phyloP scores from a whole-genome alignment of 2,329 filamentous ascomycete genomes.

The Aspergillus hiratsukae region DNA sequence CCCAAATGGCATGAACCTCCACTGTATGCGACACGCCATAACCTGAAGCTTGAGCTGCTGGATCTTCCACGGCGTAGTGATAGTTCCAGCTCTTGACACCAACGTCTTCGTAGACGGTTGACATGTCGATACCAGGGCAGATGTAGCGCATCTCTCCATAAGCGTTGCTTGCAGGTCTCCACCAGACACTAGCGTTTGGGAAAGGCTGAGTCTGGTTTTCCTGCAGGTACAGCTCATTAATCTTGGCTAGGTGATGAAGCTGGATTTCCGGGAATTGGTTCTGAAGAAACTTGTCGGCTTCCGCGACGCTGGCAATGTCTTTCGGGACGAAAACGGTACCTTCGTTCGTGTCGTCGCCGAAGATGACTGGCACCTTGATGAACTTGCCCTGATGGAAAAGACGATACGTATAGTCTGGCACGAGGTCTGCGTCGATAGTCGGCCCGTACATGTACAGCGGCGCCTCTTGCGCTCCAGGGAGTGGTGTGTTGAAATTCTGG shows the following conservation, averaged over 20 bases:
- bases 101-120: conserved; percentile 35
- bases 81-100: conserved; percentile 58
- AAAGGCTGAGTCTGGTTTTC: conserved; percentile 42
- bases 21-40: conserved; percentile 63
- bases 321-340: conserved; percentile 59
- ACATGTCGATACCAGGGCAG: conserved; percentile 58
- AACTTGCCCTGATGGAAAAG: conserved; percentile 48
- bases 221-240: conserved; percentile 56
- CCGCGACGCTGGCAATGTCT: conserved; percentile 42
- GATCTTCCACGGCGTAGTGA: conserved; percentile 63
- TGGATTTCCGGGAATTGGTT: conserved; percentile 57
- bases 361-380: conserved; percentile 51
- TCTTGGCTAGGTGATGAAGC: conserved; percentile 44
- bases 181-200: conserved; percentile 50
- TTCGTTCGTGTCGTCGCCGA: conserved; percentile 60
- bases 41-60: conserved; percentile 48
- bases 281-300: conserved; percentile 54
- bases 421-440: conserved; percentile 48
- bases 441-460: conserved; percentile 52
- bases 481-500: conserved; percentile 43
- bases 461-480: conserved; percentile 39
- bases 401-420: conserved; percentile 47
- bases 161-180: conserved; percentile 54
- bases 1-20: conserved; percentile 65
- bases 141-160: conserved; percentile 64